Percentiles rank a stretch among this genome's conserved stretches.
Conservation (phyloP, 495 filamentous ascomycete species). For the Poronia punctata region DNA sequence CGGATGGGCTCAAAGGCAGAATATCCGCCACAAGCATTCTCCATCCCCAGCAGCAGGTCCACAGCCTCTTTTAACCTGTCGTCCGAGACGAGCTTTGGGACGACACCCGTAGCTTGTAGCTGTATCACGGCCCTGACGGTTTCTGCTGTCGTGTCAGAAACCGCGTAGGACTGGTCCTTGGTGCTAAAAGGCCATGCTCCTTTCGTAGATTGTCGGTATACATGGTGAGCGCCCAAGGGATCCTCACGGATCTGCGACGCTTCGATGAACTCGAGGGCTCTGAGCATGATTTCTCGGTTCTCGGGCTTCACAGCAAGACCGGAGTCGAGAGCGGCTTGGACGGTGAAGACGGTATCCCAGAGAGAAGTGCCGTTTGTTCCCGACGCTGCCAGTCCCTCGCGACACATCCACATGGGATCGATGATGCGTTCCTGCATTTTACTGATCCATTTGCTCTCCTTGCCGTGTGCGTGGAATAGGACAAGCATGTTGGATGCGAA, state of each 20-base stretch:
- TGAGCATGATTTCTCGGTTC: constrained; percentile 62
- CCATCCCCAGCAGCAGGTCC: constrained; percentile 77
- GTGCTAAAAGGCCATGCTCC: constrained; percentile 82
- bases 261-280: constrained; percentile 68
- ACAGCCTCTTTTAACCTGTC: constrained; percentile 65
- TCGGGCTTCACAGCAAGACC: constrained; percentile 58
- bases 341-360: constrained; percentile 76
- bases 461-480: constrained; percentile 65
- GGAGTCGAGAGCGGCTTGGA: constrained; percentile 60
- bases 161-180: constrained; percentile 72
- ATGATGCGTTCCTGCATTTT: constrained; percentile 62
- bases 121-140: constrained; percentile 65
- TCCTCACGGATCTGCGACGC: constrained; percentile 71
- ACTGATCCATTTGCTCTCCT: constrained; percentile 57
- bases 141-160: constrained; percentile 75
- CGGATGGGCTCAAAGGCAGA: constrained; percentile 71
- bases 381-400: constrained; percentile 75
- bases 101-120: constrained; percentile 58
- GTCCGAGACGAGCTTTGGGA: constrained; percentile 53
- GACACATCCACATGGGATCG: constrained; percentile 74
- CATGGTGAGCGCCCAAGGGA: constrained; percentile 54
- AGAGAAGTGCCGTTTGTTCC: constrained; percentile 79
- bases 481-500: constrained; percentile 66
- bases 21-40: constrained; percentile 73
- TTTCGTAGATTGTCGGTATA: constrained; percentile 72